These are phyloP conservation scores for Boletus putidus DNA, from an alignment of 1,284 basidiomycete genomes.

Conservation along the genomic window DNA sequence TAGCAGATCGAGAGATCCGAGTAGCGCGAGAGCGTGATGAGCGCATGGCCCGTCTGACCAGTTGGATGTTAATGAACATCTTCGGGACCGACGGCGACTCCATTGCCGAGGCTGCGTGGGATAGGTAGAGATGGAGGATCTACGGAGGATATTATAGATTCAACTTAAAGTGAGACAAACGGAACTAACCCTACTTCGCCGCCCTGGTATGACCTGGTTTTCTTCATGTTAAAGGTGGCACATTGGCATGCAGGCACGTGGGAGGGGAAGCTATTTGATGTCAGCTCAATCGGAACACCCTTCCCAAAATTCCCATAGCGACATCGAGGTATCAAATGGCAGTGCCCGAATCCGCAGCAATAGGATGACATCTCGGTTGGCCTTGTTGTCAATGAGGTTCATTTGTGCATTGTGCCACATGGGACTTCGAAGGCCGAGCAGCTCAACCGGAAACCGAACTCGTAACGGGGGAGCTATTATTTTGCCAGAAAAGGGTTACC, in stretches of 20 bases:
- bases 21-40: constrained; percentile 62
- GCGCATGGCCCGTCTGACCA: constrained; percentile 51
- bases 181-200: constrained; percentile 46
- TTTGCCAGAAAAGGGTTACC: constrained; percentile 31
- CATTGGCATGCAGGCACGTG: too few relatives aligned
- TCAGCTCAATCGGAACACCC: too few relatives aligned
- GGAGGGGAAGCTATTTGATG: too few relatives aligned
- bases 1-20: too few relatives aligned
- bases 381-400: constrained; percentile 47
- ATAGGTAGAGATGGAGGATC: constrained; percentile 67
- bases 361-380: too few relatives aligned
- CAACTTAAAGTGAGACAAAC: neutral
- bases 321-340: too few relatives aligned
- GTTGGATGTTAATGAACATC: constrained; percentile 62
- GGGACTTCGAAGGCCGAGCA: constrained; percentile 66
- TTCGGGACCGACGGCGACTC: constrained; percentile 64
- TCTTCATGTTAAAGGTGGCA: too few relatives aligned
- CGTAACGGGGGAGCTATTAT: constrained; percentile 58
- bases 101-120: constrained; percentile 54
- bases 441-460: constrained; percentile 67
- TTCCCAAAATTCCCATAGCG: too few relatives aligned
- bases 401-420: neutral
- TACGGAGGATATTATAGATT: too few relatives aligned
- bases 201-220: too few relatives aligned
- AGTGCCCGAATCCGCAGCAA: too few relatives aligned